Base-by-base conservation (phyloP, 1,284 basidiomycete genomes). In the Austroboletus olivaceoglutinosus region DNA sequence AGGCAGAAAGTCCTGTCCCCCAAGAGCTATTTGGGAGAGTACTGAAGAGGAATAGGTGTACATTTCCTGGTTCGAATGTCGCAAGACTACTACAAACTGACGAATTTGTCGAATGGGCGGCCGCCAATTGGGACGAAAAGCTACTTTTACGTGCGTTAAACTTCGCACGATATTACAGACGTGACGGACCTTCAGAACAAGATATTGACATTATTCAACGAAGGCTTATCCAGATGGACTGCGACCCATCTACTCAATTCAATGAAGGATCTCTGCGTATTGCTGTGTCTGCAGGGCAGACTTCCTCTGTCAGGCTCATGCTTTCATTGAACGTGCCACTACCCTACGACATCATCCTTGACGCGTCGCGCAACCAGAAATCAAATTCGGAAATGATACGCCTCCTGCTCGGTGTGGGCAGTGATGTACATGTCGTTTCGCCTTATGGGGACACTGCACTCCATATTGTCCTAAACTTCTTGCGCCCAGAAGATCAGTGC, bases 1-100 rank as follows among this genome's bases (percentile, higher is more conserved):
- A n/a, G n/a, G n/a, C n/a, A n/a, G n/a, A n/a, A n/a, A n/a, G 58
- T 18, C 48, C 41, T 27, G 45, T 58, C 2, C 56, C 57, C 0
- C 5, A 16, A 2, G 11, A 27, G 4, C 18, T 58, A 8, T 54
- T 60, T n/a, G n/a, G n/a, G n/a, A n/a, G n/a, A n/a, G n/a, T n/a
- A n/a, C n/a, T n/a, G n/a, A n/a, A n/a, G n/a, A n/a, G n/a, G n/a
- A n/a, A n/a, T n/a, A n/a, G n/a, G n/a, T n/a, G n/a, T n/a, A n/a
- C n/a, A n/a, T n/a, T n/a, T n/a, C n/a, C n/a, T n/a, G n/a, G n/a
- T n/a, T n/a, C n/a, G n/a, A n/a, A n/a, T n/a, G n/a, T n/a, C n/a
- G n/a, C 44, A 3, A 55, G 33, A 15, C 11, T 58, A 12, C 23
- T 60, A 3, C 51, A 43, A 19, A 55, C 58, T 0, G 53, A 59